A percentile compares a stretch with the other conserved stretches of the same genome.
Conservation (phyloP, 352 stramenopile species). For the Globisporangium sylvaticum region DNA sequence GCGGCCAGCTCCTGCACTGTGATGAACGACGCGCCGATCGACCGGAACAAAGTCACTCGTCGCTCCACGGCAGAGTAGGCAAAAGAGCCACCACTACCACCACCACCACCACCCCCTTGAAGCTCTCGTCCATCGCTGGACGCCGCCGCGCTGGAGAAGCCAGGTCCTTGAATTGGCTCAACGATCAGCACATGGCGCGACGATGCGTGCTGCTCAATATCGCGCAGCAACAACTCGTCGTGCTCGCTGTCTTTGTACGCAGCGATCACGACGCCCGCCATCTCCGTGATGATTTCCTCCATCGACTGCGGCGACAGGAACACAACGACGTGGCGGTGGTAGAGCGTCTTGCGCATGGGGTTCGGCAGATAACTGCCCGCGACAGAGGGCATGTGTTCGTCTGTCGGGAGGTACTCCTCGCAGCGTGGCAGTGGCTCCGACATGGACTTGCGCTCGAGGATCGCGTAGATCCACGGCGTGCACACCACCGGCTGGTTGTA, state of each 20-base stretch:
- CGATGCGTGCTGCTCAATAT: constrained; percentile 45
- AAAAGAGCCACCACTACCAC: neutral
- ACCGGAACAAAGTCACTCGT: constrained; percentile 54
- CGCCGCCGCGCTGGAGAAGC: constrained; percentile 49
- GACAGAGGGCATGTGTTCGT: constrained; percentile 49
- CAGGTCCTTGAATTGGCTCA: constrained; percentile 41
- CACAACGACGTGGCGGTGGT: constrained; percentile 62
- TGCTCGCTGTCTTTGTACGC: constrained; percentile 53
- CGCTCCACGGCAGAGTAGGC: constrained; percentile 39
- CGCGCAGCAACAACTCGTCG: constrained; percentile 51
- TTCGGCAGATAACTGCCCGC: constrained; percentile 73
- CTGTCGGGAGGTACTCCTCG: constrained; percentile 66
- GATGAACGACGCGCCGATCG: constrained; percentile 62
- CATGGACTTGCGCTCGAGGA: constrained; percentile 68
- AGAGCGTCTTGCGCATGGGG: constrained; percentile 71
- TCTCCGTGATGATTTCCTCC: constrained; percentile 69
- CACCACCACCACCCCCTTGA: constrained; percentile 1
- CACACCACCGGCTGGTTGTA: constrained; percentile 82
- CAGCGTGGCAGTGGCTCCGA: constrained; percentile 71
- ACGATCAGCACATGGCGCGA: constrained; percentile 62
- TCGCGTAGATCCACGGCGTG: constrained; percentile 76
- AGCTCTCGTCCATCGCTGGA: constrained; percentile 42
- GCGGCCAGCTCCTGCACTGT: constrained; percentile 76
- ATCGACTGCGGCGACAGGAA: constrained; percentile 75
- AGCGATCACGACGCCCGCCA: constrained; percentile 62